phyloP scores from a whole-genome alignment of 2,329 filamentous ascomycete species.

The Cladosporium cucumerinum region DNA sequence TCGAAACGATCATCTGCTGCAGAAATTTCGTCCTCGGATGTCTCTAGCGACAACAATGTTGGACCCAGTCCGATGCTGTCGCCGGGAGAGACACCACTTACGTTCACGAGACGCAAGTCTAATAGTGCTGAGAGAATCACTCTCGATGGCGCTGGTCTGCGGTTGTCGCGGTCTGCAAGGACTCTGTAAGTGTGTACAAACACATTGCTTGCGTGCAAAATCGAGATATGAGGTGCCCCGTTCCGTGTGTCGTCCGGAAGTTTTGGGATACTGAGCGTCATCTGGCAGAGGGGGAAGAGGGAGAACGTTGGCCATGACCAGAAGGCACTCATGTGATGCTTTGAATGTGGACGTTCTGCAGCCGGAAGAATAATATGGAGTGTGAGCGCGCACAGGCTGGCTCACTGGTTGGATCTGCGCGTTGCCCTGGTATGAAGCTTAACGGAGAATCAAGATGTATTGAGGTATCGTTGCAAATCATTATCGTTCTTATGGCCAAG shows the following conservation, averaged over 20 bases:
- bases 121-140: background rate
- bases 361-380: background rate
- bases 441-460: background rate
- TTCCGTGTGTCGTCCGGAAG: background rate
- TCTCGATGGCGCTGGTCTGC: background rate
- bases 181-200: background rate
- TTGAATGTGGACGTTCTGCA: background rate
- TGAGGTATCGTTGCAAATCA: background rate
- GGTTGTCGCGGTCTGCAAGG: background rate
- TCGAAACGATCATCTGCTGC: background rate
- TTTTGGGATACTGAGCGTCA: background rate
- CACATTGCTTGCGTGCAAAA: background rate
- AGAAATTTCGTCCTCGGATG: background rate
- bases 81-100: background rate
- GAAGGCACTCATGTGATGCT: background rate
- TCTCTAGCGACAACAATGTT: background rate
- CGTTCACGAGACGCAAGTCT: background rate
- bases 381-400: background rate
- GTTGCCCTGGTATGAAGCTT: background rate
- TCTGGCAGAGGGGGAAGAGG: background rate
- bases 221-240: background rate
- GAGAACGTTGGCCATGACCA: background rate
- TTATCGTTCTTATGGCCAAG: background rate
- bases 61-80: background rate
- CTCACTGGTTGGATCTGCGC: background rate